phyloP scores from a whole-genome alignment of 768 basidiomycete species.

The Steccherinum ochraceum region DNA sequence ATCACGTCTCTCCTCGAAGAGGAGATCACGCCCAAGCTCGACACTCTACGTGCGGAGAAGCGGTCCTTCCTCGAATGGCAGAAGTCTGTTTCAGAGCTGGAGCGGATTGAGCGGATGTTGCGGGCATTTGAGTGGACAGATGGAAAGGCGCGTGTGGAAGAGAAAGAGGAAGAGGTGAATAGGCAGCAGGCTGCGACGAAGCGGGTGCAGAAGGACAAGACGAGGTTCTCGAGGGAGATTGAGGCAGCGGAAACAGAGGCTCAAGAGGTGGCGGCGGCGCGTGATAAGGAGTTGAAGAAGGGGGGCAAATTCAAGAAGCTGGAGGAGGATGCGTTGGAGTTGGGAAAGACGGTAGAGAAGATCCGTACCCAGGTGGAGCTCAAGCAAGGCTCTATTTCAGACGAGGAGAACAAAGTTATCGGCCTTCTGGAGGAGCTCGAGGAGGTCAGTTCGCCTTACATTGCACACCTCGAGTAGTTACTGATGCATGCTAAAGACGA shows the following conservation, averaged over 20 bases:
- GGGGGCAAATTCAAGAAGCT: conserved; percentile 88
- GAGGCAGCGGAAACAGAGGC: conserved; percentile 63
- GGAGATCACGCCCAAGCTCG: conserved; percentile 92
- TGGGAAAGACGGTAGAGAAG: conserved; percentile 79
- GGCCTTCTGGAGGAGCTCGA: conserved; percentile 48
- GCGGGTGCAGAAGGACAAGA: conserved; percentile 38
- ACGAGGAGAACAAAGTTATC: conserved; percentile 63
- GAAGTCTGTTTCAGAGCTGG: conserved; percentile 82
- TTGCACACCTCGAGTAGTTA: too few species aligned
- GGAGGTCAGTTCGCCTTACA: conserved; percentile 55
- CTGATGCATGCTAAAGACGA: conserved; percentile 38
- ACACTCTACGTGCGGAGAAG: conserved; percentile 86
- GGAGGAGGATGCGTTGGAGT: conserved; percentile 69
- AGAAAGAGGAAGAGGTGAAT: conserved; percentile 52
- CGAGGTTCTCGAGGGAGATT: conserved; percentile 46
- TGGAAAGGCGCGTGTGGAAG: conserved; percentile 40
- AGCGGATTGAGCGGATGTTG: conserved; percentile 73
- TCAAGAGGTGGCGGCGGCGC: conserved; percentile 58
- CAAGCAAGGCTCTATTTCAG: conserved; percentile 63
- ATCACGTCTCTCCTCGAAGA: conserved; percentile 73
- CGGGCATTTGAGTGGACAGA: conserved; percentile 88
- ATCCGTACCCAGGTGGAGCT: conserved; percentile 82
- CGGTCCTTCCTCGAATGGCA: conserved; percentile 85
- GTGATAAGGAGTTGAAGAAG: conserved; percentile 86
- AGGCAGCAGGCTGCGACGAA: conserved; percentile 44